phyloP scores from a whole-genome alignment of 2,329 filamentous ascomycete genomes.

The Neobulgaria alba region DNA sequence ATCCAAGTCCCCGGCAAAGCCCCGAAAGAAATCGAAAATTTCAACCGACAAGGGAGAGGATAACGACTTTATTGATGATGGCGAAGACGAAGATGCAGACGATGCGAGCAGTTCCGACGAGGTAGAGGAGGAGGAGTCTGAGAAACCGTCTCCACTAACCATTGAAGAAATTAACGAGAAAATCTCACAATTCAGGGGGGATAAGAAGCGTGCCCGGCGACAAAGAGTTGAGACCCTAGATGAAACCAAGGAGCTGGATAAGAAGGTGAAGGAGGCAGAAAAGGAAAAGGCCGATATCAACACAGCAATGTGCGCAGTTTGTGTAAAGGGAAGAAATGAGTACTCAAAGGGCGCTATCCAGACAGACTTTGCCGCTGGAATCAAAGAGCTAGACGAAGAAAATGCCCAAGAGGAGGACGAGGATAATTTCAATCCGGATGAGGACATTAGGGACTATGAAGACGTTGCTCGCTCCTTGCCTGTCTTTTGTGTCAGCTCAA shows the following conservation, averaged over 20 bases:
- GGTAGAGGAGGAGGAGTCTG: slow-evolving; percentile 5
- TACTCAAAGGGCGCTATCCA: slow-evolving; percentile 47
- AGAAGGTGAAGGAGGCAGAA: slow-evolving; percentile 32
- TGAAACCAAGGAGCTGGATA: slow-evolving; percentile 23
- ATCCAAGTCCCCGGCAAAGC: slow-evolving; percentile 9
- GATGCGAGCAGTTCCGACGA: too few species aligned
- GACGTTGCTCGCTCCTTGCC: slow-evolving; percentile 45
- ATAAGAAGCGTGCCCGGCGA: slow-evolving; percentile 34
- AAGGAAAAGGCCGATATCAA: slow-evolving; percentile 27
- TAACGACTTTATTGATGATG: too few species aligned
- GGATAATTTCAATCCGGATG: slow-evolving; percentile 43
- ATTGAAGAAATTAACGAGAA: slow-evolving; percentile 33
- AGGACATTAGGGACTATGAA: slow-evolving; percentile 49
- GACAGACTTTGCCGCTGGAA: slow-evolving; percentile 49
- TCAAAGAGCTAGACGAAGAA: slow-evolving; percentile 52
- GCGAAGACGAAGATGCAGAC: slow-evolving; percentile 16
- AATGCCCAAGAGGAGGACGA: slow-evolving; percentile 41
- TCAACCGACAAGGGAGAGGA: slow-evolving; percentile 20
- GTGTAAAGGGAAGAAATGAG: slow-evolving; percentile 47
- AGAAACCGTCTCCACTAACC: slow-evolving; percentile 31
- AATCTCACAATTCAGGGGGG: slow-evolving; percentile 34
- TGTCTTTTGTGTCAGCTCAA: slow-evolving; percentile 56
- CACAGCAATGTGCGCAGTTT: slow-evolving; percentile 29
- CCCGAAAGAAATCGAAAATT: slow-evolving; percentile 19
- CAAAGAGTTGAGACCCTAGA: too few species aligned